Evolutionary conservation across 1,284 basidiomycete species (phyloP).

Genomic region (Ceratobasidium sp.): DNA sequence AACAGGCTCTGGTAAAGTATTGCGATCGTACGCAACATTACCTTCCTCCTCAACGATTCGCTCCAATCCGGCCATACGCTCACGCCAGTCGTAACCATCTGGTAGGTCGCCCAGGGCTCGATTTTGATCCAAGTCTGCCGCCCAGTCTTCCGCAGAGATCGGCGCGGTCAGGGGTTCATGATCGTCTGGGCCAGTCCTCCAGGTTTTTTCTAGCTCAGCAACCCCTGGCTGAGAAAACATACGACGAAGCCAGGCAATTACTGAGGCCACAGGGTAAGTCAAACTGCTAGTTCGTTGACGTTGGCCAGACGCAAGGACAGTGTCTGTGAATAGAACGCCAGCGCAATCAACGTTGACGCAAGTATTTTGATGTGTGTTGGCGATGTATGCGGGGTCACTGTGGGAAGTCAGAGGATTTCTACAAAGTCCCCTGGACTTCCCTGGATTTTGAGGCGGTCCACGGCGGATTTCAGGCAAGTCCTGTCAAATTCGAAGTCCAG

Average conservation of each 20-base stretch:
- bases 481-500: not conserved
- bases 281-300: not conserved
- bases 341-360: not conserved
- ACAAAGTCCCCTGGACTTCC: not conserved
- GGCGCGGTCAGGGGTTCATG: not conserved
- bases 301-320: not conserved
- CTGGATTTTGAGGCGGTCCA: not conserved
- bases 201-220: not conserved
- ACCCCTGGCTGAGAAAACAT: not conserved
- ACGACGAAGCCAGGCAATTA: not conserved
- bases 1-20: not conserved
- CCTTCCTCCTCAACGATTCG: not conserved
- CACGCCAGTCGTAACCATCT: not conserved
- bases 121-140: not conserved
- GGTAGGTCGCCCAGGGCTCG: not conserved
- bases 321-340: not conserved
- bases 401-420: not conserved
- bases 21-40: not conserved
- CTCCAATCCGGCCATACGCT: not conserved
- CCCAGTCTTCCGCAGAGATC: conserved; percentile 4
- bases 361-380: not conserved
- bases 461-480: not conserved
- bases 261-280: conserved; percentile 2
- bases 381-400: not conserved
- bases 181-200: not conserved